Base-by-base conservation (phyloP, 192 early-diverging fungal species). In the Podila epigama region DNA sequence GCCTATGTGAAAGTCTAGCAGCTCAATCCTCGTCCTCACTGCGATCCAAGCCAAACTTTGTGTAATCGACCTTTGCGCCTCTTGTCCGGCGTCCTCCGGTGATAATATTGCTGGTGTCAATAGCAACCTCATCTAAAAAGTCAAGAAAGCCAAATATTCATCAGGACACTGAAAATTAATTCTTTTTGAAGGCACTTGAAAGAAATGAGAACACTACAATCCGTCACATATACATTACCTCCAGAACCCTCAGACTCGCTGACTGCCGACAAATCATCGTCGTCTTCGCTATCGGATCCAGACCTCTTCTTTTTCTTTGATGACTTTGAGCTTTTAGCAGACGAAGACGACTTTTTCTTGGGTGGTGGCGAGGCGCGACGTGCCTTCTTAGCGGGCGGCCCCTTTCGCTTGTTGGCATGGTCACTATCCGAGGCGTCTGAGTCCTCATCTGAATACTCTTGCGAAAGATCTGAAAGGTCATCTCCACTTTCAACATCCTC, bases 41-140 rank as follows among this genome's bases (percentile, higher is more conserved):
- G 25, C 61, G 50, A 63, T 82, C 86, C 55, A 88, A 88, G 34
- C 91, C 91, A 72, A 92, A 92, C 70, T 91, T 86, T 10, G 85
- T 86, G 73, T 89, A 92, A 63, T 92, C 91, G 61, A 92, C 87
- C 72, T 82, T 88, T 54, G 83, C 83, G 27, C 91, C 91, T 18
- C 91, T 75, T 36, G 90, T 92, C 44, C 91, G 82, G 71, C 91
- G 83, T 40, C 87, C 79, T 52, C 70, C 70, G 12, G 66, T 55
- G 53, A 92, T 92, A 65, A 92, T 90, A 70, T 84, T 81, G 55
- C 75, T 79, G 35, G 62, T 83, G 77, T 92, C 89, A 28, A 92
- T 78, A 27, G 66, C 73, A 33, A 68, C 66, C 18, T 75, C 71
- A 40, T 75, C 71, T 75, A 41, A 28, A 2, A 15, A 27, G 58